phyloP scores from a whole-genome alignment of 306 rosid genomes.

The Psophocarpus tetragonolobus region DNA sequence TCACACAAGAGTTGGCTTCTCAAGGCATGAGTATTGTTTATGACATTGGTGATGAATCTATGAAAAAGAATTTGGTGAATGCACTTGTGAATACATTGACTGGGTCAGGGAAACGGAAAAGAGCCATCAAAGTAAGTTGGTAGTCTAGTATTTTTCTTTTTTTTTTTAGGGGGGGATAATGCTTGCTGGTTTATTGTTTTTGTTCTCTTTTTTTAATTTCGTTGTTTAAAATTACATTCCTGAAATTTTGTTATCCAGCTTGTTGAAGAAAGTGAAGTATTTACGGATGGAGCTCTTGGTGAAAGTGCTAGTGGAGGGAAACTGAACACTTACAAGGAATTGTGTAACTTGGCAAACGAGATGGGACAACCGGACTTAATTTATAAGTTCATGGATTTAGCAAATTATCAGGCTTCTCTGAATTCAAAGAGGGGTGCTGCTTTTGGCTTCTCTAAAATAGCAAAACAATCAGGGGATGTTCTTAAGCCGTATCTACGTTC shows the following conservation, averaged over 20 bases:
- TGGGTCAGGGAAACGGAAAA: conserved; percentile 88
- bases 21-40: conserved; percentile 99
- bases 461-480: conserved; percentile 95
- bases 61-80: conserved; percentile 84
- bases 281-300: conserved; percentile 90
- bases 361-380: conserved; percentile 99
- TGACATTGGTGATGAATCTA: conserved; percentile 88
- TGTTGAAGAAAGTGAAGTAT: conserved; percentile 91
- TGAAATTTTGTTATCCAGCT: conserved; percentile 55
- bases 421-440: conserved; percentile 97
- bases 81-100: conserved; percentile 87
- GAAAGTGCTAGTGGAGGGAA: conserved; percentile 84
- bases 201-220: conserved; percentile 23
- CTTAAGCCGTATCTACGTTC: conserved; percentile 75
- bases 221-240: neutral
- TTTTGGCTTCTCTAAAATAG: conserved; percentile 97
- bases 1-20: conserved; percentile 94
- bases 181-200: neutral
- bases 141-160: conserved; percentile 15
- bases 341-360: conserved; percentile 94
- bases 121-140: conserved; percentile 84
- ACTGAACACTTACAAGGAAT: conserved; percentile 90
- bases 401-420: conserved; percentile 89
- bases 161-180: neutral
- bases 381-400: conserved; percentile 97